Evolutionary conservation across 2,329 filamentous ascomycete species (phyloP), one percentile per base, ranked within the genome.

Genomic region (Davidsoniella eucalypti): DNA sequence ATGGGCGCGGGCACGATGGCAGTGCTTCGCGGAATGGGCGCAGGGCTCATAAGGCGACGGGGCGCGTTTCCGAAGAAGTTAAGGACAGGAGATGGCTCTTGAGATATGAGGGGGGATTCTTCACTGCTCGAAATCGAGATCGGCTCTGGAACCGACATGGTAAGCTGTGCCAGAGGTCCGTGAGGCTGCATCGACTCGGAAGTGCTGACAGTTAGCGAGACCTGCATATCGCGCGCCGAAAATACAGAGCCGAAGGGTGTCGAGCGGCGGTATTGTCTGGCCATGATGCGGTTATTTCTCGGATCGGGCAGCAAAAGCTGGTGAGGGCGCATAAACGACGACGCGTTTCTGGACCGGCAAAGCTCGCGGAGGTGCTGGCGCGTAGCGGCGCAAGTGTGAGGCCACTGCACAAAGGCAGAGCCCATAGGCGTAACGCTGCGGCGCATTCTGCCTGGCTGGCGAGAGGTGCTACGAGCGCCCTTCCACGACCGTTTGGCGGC

Each of bases 401-500:
- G 76, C 78, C 78, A 82, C 56, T 73, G 66, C 37, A 52, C 50
- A 47, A 52, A 52, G 8, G 44, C 17, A 17, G 37, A 26, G 14
- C 43, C 43, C 9, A 33, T 10, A 12, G 49, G 44, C 16, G 44
- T 51, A 23, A 25, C 43, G n/a, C 44, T 18, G 3, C 50, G 37
- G 17, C 23, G 17, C 18, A 23, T 37, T 21, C 46, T 36, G 3
- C 33, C 23, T 16, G 26, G 26, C 0, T 2, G 10, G 33, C 21
- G 25, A 18, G 21, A 6, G 26, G 16, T 61, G 5, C 64, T 57
- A 54, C 70, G 77, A 2, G 74, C 69, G 1, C 77, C 78, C 59
- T 76, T 81, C 79, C 79, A 83, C 57, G 73, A 81, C 58, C 75
- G 68, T 63, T 74, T 80, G 17, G 78, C 73, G 58, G 80, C 76